Base-by-base conservation (phyloP, 2,329 filamentous ascomycete genomes). In the Talaromyces funiculosus region DNA sequence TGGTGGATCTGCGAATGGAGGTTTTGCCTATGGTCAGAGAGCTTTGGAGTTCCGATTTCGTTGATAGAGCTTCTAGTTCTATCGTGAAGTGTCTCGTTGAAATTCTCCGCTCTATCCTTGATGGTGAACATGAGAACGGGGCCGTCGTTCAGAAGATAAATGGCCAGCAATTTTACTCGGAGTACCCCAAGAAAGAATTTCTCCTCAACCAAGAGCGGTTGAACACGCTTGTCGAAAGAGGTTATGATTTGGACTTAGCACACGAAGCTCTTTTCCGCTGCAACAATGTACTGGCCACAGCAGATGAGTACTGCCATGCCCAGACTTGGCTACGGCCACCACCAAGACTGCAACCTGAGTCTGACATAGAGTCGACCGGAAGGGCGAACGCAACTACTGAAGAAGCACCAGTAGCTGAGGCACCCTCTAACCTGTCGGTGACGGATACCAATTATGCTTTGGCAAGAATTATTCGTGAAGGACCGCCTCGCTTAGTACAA, bases 21-120 rank as follows among this genome's bases (percentile, higher is more conserved):
- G 85, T 97, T 26, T 77, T 97, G 14, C 90, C 92, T 0, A 84
- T 88, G 49, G 83, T 94, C 42, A 83, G 84, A 60, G 83, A 87
- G 51, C 83, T 97, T 29, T 99, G 94, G 95, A 86, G 90, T 66
- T 95, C 92, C 0, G 80, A 86, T 26, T 84, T 96, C 53, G 85
- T 94, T 18, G 91, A 96, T 67, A 92, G 90, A 67, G 85, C 91
- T 0, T 86, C 89, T 3, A 87, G 86, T 24, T 82, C 86, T 22
- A 89, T 92, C 43, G 85, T 94, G 18, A 89, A 90, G 66, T 88
- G 86, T 58, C 80, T 96, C 14, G 85, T 97, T 62, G 89, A 92
- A 33, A 93, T 96, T 51, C 79, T 99, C 61, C 90, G 90, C 67
- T 85, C 85, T 4, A 87, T 95, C 16, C 83, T 92, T 10, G 83